Conservation (phyloP, 2,329 filamentous ascomycete genomes). For the Monosporascus sp. region DNA sequence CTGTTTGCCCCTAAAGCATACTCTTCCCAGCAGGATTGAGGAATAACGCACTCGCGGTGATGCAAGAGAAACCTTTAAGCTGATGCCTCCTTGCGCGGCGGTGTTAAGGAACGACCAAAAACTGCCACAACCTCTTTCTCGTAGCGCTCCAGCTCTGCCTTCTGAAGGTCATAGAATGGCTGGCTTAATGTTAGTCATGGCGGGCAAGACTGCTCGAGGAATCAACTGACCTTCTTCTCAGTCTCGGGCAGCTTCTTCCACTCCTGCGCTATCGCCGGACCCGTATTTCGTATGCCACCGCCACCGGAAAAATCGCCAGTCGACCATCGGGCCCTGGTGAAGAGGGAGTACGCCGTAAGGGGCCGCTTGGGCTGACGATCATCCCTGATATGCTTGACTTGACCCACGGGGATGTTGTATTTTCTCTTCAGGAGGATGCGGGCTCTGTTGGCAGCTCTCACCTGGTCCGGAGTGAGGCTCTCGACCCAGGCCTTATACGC, state of each 20-base stretch:
- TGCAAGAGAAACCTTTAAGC: not conserved
- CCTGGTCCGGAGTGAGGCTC: slow-evolving; percentile 32
- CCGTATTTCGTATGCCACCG: too few relatives aligned
- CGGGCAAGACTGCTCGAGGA: not conserved
- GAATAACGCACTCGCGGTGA: not conserved
- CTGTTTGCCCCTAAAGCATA: too few relatives aligned
- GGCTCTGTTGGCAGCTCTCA: slow-evolving; percentile 42
- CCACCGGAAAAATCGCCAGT: slow-evolving; percentile 17
- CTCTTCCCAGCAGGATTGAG: too few relatives aligned
- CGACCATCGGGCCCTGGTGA: slow-evolving; percentile 32
- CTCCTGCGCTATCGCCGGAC: slow-evolving; percentile 20
- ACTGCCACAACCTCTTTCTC: slow-evolving; percentile 21
- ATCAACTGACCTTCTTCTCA: slow-evolving; percentile 37
- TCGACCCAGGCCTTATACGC: slow-evolving; percentile 45
- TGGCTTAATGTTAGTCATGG: slow-evolving; percentile 18
- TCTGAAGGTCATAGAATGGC: slow-evolving; percentile 30
- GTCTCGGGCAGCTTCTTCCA: slow-evolving; percentile 39
- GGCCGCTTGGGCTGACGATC: slow-evolving; percentile 41
- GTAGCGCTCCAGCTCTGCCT: slow-evolving; percentile 25
- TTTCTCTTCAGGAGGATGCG: slow-evolving; percentile 37
- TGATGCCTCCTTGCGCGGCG: not conserved
- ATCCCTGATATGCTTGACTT: slow-evolving; percentile 35
- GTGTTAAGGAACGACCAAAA: slow-evolving; percentile 10
- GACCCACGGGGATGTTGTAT: slow-evolving; percentile 21
- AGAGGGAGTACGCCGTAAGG: slow-evolving; percentile 29